phyloP scores from a whole-genome alignment of 441 rosid genomes.

The Geranium incanum region DNA sequence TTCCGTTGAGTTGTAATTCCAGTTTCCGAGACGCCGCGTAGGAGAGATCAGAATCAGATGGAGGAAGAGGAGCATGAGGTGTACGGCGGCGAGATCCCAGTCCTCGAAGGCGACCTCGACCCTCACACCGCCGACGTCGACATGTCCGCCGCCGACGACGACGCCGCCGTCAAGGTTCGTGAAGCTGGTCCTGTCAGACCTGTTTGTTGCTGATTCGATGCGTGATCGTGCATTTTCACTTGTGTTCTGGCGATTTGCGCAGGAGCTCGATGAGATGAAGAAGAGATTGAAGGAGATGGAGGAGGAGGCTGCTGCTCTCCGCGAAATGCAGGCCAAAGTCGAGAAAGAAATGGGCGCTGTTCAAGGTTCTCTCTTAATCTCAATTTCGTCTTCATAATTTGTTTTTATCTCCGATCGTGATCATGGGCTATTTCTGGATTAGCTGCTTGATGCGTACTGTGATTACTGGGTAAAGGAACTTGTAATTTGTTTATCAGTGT shows the following conservation, averaged over 20 bases:
- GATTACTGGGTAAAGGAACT: too few species aligned
- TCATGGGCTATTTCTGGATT: too few species aligned
- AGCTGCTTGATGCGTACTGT: too few species aligned
- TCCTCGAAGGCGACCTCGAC: slow-evolving; percentile 54
- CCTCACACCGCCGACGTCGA: slow-evolving; percentile 52
- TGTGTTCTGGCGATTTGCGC: neutral
- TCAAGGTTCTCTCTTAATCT: slow-evolving; percentile 41
- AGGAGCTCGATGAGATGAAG: slow-evolving; percentile 96
- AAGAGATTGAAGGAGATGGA: slow-evolving; percentile 89
- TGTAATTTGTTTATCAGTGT: too few species aligned
- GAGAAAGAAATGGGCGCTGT: slow-evolving; percentile 92
- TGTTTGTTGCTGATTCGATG: too few species aligned
- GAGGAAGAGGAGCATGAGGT: slow-evolving; percentile 95
- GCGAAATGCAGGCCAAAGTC: slow-evolving; percentile 95
- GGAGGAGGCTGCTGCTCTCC: slow-evolving; percentile 90
- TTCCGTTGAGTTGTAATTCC: too few species aligned
- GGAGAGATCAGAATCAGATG: slow-evolving; percentile 24
- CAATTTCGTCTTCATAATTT: too few species aligned
- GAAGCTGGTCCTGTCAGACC: neutral
- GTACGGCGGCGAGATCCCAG: slow-evolving; percentile 88
- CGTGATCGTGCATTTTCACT: too few species aligned
- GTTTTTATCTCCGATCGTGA: too few species aligned
- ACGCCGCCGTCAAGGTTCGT: slow-evolving; percentile 54
- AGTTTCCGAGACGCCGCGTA: neutral
- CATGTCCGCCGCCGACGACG: slow-evolving; percentile 68